These are phyloP conservation scores for Phytopythium montanum DNA, from an alignment of 352 stramenopile species.

Conservation along the genomic window DNA sequence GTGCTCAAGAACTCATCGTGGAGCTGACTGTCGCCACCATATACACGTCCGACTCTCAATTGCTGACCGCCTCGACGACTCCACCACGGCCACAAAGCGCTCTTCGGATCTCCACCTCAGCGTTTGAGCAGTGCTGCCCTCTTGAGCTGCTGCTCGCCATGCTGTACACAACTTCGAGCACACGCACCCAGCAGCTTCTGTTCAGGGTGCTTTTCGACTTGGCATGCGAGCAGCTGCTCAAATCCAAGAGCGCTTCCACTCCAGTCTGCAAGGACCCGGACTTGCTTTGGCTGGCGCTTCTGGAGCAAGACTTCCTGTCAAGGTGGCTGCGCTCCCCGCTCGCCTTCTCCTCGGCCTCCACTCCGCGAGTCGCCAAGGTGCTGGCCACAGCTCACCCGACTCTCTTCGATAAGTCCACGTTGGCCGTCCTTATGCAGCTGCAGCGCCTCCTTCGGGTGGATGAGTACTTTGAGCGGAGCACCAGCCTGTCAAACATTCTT, in stretches of 20 bases:
- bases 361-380: conserved; percentile 19
- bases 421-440: conserved; percentile 33
- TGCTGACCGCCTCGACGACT: conserved; percentile 5
- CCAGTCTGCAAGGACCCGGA: conserved; percentile 17
- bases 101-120: conserved; percentile 16
- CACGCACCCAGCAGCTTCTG: conserved; percentile 16
- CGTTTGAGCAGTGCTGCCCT: conserved; percentile 26
- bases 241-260: conserved; percentile 14
- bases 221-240: conserved; percentile 26
- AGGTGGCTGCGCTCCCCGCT: conserved; percentile 11
- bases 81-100: neutral
- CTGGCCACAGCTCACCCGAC: conserved; percentile 15
- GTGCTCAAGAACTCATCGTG: conserved; percentile 19
- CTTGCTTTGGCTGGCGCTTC: conserved; percentile 20
- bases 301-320: conserved; percentile 21
- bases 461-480: conserved; percentile 42
- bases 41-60: conserved; percentile 14
- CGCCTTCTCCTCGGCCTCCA: conserved; percentile 16
- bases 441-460: conserved; percentile 34
- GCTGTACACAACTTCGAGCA: conserved; percentile 26
- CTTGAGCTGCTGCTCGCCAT: conserved; percentile 30
- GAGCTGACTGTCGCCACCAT: conserved; percentile 23
- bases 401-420: conserved; percentile 34
- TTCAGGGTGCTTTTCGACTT: conserved; percentile 30
- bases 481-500: conserved; percentile 23